Conservation (phyloP, 371 early-diverging fungal species). For the Fennellomyces sp. region DNA sequence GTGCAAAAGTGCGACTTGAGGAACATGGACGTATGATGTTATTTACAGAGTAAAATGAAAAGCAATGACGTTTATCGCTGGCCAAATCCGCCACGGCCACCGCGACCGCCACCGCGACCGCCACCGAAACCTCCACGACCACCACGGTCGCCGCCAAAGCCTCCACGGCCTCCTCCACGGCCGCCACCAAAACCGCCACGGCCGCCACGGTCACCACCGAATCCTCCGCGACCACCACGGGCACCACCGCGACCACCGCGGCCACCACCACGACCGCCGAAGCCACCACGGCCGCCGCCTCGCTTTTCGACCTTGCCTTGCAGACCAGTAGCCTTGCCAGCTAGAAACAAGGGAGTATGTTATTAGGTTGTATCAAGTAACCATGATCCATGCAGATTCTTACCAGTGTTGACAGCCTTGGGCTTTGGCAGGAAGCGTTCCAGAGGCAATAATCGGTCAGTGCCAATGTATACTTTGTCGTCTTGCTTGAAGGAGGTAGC, state of each 20-base stretch:
- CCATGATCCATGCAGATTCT: slow-evolving; percentile 2
- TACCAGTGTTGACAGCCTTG: slow-evolving; percentile 68
- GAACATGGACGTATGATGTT: no score
- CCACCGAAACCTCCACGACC: slow-evolving; percentile 34
- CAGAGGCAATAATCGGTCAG: slow-evolving; percentile 93
- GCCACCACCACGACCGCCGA: slow-evolving; percentile 36
- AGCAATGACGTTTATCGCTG: no score
- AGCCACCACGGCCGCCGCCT: slow-evolving; percentile 47
- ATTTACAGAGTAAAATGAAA: no score
- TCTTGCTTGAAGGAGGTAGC: slow-evolving; percentile 89
- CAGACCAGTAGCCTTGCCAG: slow-evolving; percentile 43
- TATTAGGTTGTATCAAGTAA: neutral
- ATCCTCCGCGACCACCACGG: slow-evolving; percentile 36
- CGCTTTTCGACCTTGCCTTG: slow-evolving; percentile 58
- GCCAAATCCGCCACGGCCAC: slow-evolving; percentile 21
- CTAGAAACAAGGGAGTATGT: slow-evolving; percentile 4
- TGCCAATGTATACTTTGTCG: slow-evolving; percentile 92
- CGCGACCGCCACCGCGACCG: slow-evolving; percentile 16
- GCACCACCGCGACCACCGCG: slow-evolving; percentile 38
- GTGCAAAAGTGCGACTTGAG: no score
- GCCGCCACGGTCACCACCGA: slow-evolving; percentile 46
- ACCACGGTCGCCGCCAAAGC: slow-evolving; percentile 28
- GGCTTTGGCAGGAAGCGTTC: slow-evolving; percentile 98
- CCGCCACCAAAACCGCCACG: slow-evolving; percentile 36
- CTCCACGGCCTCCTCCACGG: slow-evolving; percentile 36